These are phyloP conservation scores for Phanerodontia chrysosporium DNA, from an alignment of 768 basidiomycete species.

Conservation along the genomic window DNA sequence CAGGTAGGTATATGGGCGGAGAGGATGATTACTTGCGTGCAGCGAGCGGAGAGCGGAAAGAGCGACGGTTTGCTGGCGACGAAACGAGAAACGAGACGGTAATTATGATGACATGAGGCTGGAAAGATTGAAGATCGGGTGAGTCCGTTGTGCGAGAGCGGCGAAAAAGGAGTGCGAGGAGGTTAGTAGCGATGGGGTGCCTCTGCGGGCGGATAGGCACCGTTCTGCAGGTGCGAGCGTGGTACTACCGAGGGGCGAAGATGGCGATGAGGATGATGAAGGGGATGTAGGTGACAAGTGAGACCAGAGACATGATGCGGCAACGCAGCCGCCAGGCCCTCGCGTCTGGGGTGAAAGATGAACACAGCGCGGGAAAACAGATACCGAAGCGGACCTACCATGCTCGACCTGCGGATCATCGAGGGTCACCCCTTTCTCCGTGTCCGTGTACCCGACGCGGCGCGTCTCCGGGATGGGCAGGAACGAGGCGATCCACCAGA, in stretches of 20 bases:
- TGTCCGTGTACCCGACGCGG: slow-evolving; percentile 47
- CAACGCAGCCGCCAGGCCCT: slow-evolving; percentile 71
- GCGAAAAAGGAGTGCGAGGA: background rate
- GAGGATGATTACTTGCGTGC: background rate
- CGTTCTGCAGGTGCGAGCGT: background rate
- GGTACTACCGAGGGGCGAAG: slow-evolving; percentile 36
- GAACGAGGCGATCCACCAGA: slow-evolving; percentile 62
- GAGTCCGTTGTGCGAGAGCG: background rate
- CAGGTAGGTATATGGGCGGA: background rate
- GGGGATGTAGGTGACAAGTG: slow-evolving; percentile 72
- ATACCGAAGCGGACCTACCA: slow-evolving; percentile 40
- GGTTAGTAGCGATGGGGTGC: background rate
- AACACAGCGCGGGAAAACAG: background rate
- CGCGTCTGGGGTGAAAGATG: slow-evolving; percentile 47
- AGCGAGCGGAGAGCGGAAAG: slow-evolving; percentile 2
- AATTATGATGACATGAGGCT: background rate
- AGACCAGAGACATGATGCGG: slow-evolving; percentile 65
- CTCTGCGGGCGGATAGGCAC: no score
- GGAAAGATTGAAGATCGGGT: background rate
- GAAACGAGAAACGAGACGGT: background rate
- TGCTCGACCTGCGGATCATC: slow-evolving; percentile 80
- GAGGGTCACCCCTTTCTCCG: slow-evolving; percentile 66
- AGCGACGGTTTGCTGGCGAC: background rate
- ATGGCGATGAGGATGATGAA: slow-evolving; percentile 72
- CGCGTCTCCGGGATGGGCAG: slow-evolving; percentile 61